These are phyloP conservation scores for Tinospora cordifolia DNA, from an alignment of 164 flowering plant genomes.

Conservation along the genomic window DNA sequence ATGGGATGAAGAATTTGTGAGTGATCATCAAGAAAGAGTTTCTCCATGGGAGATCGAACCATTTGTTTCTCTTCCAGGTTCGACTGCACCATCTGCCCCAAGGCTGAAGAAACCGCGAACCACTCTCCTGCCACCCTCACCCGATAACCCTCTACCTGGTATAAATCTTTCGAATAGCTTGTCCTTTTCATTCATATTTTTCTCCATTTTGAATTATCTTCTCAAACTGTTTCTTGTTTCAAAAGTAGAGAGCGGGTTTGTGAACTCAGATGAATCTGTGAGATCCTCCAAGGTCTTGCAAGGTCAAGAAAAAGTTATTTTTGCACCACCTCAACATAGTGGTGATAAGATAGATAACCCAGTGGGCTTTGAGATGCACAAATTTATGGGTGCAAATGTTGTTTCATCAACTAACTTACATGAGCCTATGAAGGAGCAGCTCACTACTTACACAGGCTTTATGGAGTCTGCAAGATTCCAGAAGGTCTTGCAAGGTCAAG, in stretches of 20 bases:
- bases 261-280: constrained; percentile 70
- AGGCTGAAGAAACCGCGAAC: constrained; percentile 70
- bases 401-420: constrained; percentile 21
- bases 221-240: constrained; percentile 12
- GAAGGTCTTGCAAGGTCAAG: constrained; percentile 99
- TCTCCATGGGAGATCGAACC: constrained; percentile 95
- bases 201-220: neutral
- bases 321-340: constrained; percentile 44
- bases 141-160: constrained; percentile 46
- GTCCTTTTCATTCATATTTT: neutral
- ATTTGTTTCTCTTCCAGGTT: constrained; percentile 52
- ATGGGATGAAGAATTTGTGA: constrained; percentile 71
- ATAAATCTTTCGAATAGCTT: constrained; percentile 10
- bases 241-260: constrained; percentile 40
- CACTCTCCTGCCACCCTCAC: constrained; percentile 34
- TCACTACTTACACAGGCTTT: constrained; percentile 52
- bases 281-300: constrained; percentile 99
- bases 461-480: constrained; percentile 60
- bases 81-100: constrained; percentile 61
- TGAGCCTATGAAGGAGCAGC: constrained; percentile 28
- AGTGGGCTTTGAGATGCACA: constrained; percentile 38
- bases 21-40: constrained; percentile 56
- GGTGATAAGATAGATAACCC: constrained; percentile 41
- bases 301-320: constrained; percentile 95
- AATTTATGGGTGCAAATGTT: constrained; percentile 28